Percentiles rank a stretch among this genome's conserved stretches.
These are phyloP conservation scores for Suillus bovinus DNA, from an alignment of 768 basidiomycete genomes.

Conservation along the genomic window DNA sequence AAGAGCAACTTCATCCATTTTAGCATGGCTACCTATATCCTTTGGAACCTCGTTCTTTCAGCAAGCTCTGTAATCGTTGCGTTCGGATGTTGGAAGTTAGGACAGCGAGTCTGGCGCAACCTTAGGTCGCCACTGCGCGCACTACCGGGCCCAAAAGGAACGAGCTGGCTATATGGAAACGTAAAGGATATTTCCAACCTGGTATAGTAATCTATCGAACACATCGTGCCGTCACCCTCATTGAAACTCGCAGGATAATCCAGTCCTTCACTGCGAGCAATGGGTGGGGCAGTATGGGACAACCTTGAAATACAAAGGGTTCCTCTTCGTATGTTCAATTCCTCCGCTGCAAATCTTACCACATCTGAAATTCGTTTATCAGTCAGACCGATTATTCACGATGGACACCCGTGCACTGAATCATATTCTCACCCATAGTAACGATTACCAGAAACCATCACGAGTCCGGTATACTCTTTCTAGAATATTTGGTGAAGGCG, in stretches of 20 bases:
- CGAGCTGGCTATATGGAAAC: conserved; percentile 50
- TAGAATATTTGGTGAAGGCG: conserved; percentile 43
- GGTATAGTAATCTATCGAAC: conserved; percentile 27
- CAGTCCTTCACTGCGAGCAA: conserved; percentile 36
- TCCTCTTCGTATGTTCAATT: conserved; percentile 44
- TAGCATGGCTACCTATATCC: neutral
- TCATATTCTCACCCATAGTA: too few relatives aligned
- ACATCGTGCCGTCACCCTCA: neutral
- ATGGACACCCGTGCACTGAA: conserved; percentile 58
- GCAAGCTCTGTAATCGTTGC: conserved; percentile 17
- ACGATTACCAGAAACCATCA: too few relatives aligned
- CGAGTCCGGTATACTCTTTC: conserved; percentile 37
- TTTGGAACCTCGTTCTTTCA: conserved; percentile 7
- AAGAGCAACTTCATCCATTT: neutral
- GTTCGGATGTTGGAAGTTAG: conserved; percentile 35
- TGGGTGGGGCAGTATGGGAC: conserved; percentile 52
- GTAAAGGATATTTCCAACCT: conserved; percentile 43
- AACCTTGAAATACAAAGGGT: conserved; percentile 43
- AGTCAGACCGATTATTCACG: conserved; percentile 49
- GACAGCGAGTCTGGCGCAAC: conserved; percentile 30
- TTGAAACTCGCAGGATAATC: conserved; percentile 21
- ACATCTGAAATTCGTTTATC: conserved; percentile 2
- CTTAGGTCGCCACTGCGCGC: conserved; percentile 43
- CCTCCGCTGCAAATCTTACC: neutral
- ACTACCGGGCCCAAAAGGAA: too few relatives aligned